phyloP scores from a whole-genome alignment of 768 basidiomycete species.

The Trametes cubensis region DNA sequence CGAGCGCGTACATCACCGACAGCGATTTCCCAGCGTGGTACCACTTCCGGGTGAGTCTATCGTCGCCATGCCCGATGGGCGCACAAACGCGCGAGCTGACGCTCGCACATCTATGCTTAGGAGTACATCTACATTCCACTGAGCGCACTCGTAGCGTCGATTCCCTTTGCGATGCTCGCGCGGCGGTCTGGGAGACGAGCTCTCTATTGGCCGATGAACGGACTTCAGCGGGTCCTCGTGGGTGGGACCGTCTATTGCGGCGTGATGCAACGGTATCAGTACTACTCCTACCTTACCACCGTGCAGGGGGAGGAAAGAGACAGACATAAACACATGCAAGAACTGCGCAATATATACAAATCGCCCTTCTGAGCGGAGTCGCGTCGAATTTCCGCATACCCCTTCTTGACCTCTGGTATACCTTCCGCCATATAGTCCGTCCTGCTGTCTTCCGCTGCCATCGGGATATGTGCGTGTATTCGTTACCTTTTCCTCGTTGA shows the following conservation, averaged over 20 bases:
- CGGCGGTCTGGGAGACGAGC: neutral
- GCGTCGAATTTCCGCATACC: too few relatives aligned
- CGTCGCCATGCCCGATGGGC: neutral
- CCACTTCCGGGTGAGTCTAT: too few relatives aligned
- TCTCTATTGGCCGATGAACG: conserved; percentile 1
- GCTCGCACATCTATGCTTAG: neutral
- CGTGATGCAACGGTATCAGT: conserved; percentile 1
- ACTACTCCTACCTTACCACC: neutral
- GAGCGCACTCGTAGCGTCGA: neutral
- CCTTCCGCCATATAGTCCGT: too few relatives aligned
- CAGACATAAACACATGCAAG: too few relatives aligned
- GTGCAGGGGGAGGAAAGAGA: neutral
- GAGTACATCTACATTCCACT: neutral
- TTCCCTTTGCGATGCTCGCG: conserved; percentile 11
- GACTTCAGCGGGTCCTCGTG: conserved; percentile 5
- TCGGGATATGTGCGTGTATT: too few relatives aligned
- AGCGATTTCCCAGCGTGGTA: too few relatives aligned
- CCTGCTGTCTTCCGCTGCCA: too few relatives aligned
- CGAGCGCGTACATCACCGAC: too few relatives aligned
- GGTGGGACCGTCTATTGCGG: neutral
- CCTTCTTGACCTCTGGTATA: too few relatives aligned
- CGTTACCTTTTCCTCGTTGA: too few relatives aligned
- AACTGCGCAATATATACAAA: too few relatives aligned
- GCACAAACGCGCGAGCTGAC: neutral
- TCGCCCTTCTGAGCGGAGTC: too few relatives aligned